Evolutionary conservation across 805 yeast species (phyloP).

Genomic region (Teunomyces kruisii): DNA sequence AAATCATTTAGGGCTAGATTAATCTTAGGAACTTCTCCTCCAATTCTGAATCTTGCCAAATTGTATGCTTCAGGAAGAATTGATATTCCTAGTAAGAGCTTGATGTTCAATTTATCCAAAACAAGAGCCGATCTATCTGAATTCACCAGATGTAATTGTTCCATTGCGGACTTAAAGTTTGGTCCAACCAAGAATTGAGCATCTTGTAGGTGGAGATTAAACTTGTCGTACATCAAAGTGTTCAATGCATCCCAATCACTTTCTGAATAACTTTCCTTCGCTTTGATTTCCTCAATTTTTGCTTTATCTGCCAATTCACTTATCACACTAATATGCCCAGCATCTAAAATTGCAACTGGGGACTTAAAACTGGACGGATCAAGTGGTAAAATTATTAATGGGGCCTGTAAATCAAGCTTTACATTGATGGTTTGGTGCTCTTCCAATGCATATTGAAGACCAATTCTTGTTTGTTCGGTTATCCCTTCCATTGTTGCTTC

Average conservation of each 20-base stretch:
- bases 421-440: conserved; percentile 90
- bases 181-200: conserved; percentile 90
- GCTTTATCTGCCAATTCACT: conserved; percentile 78
- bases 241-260: conserved; percentile 77
- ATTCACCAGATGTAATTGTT: conserved; percentile 54
- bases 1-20: conserved; percentile 77
- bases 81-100: conserved; percentile 74
- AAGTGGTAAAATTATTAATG: conserved; percentile 81
- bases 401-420: conserved; percentile 89
- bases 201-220: conserved; percentile 71
- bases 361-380: conserved; percentile 77
- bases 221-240: conserved; percentile 86
- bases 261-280: conserved; percentile 54
- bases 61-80: conserved; percentile 79
- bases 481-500: conserved; percentile 92
- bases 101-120: conserved; percentile 73
- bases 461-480: conserved; percentile 85
- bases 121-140: conserved; percentile 55
- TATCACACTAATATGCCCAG: conserved; percentile 85
- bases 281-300: conserved; percentile 65
- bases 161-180: conserved; percentile 72
- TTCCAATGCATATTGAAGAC: conserved; percentile 88
- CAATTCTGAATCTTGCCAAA: conserved; percentile 68
- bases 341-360: conserved; percentile 89
- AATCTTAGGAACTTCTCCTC: conserved; percentile 75